phyloP scores from a whole-genome alignment of 139 green algal genomes.

The Zygnema circumcarinatum region DNA sequence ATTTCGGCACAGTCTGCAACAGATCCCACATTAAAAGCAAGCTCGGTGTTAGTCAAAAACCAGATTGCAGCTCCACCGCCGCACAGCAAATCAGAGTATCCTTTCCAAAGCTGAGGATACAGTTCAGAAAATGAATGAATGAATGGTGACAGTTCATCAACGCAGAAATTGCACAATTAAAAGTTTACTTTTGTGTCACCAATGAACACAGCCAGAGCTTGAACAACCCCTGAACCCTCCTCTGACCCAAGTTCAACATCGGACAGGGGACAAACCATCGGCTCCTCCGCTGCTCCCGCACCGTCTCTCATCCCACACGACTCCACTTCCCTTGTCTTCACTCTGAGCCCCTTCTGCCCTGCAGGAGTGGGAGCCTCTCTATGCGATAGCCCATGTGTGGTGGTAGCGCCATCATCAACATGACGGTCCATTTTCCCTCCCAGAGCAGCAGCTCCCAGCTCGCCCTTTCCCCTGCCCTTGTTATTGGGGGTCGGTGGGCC shows the following conservation, averaged over 20 bases:
- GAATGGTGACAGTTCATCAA: too few species aligned
- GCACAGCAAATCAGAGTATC: too few species aligned
- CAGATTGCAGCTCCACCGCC: not conserved
- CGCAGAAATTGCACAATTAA: not conserved
- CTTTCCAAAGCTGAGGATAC: not conserved
- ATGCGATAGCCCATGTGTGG: not conserved
- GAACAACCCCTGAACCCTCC: too few species aligned
- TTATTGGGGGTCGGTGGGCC: too few species aligned
- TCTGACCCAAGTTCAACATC: too few species aligned
- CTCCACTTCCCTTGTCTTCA: too few species aligned
- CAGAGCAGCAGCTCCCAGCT: not conserved
- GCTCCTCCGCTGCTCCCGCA: not conserved
- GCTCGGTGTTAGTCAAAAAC: not conserved
- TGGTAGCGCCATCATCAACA: not conserved
- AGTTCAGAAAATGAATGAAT: not conserved
- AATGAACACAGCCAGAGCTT: too few species aligned
- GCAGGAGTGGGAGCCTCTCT: not conserved
- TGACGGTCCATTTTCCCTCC: not conserved
- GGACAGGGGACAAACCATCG: not conserved
- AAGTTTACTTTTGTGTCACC: not conserved
- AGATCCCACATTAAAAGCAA: not conserved
- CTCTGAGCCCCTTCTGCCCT: not conserved
- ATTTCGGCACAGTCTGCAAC: not conserved
- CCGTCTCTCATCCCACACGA: not conserved
- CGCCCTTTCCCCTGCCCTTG: not conserved